Evolutionary conservation across 2,329 filamentous ascomycete species (phyloP).

Genomic region (Epicoccum sorghinum): DNA sequence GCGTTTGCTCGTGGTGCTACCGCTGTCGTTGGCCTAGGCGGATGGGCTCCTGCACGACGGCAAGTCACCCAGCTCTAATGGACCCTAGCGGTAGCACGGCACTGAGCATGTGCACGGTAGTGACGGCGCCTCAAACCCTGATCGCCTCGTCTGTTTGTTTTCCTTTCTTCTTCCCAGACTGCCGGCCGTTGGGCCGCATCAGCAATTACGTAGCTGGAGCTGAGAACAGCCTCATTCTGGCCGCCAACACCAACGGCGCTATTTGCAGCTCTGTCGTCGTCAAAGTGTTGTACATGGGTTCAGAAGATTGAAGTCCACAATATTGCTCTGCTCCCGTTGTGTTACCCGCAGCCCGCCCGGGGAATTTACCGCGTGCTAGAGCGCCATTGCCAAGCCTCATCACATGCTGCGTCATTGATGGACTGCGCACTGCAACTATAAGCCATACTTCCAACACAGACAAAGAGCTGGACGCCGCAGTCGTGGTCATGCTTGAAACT

Average conservation of each 20-base stretch:
- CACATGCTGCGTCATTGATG: constrained; percentile 20
- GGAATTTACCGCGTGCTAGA: constrained; percentile 12
- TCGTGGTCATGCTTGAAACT: background rate
- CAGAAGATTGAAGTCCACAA: background rate
- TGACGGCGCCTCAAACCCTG: constrained; percentile 7
- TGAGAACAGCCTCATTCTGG: background rate
- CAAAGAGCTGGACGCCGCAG: background rate
- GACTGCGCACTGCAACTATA: constrained; percentile 1
- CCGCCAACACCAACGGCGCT: background rate
- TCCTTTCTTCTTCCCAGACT: background rate
- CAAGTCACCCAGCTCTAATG: constrained; percentile 4
- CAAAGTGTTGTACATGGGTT: background rate
- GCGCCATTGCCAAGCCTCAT: constrained; percentile 11
- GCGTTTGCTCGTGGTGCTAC: background rate
- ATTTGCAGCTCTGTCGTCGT: background rate
- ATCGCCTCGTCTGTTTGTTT: constrained; percentile 4
- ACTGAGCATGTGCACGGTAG: constrained; percentile 14
- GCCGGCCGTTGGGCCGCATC: constrained; percentile 4
- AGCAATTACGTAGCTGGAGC: background rate
- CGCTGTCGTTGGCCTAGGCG: background rate
- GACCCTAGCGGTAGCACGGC: constrained; percentile 11
- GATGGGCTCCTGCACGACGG: constrained; percentile 7
- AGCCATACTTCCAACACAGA: background rate
- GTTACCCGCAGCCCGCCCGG: constrained; percentile 2
- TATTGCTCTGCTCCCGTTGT: constrained; percentile 6